Conservation (phyloP, 352 stramenopile genomes). For the Nothophytophthora sp. region DNA sequence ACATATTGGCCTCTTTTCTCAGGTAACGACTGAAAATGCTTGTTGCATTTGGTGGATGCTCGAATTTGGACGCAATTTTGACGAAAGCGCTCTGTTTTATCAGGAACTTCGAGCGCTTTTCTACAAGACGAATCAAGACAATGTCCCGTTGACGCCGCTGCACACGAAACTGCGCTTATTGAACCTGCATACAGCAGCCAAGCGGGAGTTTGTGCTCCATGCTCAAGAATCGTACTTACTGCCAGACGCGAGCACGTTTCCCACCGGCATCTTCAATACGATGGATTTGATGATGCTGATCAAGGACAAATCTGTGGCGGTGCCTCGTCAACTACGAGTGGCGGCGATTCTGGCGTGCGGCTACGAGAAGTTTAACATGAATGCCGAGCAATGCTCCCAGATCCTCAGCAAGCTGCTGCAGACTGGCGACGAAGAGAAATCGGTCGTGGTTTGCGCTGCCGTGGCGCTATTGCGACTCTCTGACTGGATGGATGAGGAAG, state of each 20-base stretch:
- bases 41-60: background rate
- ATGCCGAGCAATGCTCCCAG: slow-evolving; percentile 57
- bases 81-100: background rate
- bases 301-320: slow-evolving; percentile 59
- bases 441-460: slow-evolving; percentile 67
- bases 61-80: too few relatives aligned
- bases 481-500: slow-evolving; percentile 88
- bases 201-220: slow-evolving; percentile 64
- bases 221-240: slow-evolving; percentile 66
- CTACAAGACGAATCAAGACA: slow-evolving; percentile 56
- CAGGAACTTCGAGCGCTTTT: slow-evolving; percentile 80
- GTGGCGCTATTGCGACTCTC: slow-evolving; percentile 73
- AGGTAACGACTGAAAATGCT: slow-evolving; percentile 25
- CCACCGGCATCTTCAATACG: slow-evolving; percentile 71
- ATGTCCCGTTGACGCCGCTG: slow-evolving; percentile 45
- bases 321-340: slow-evolving; percentile 65
- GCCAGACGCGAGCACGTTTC: slow-evolving; percentile 51
- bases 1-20: slow-evolving; percentile 75
- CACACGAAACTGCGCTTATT: slow-evolving; percentile 78
- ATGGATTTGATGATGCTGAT: slow-evolving; percentile 88
- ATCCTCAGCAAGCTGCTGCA: slow-evolving; percentile 69
- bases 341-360: slow-evolving; percentile 77
- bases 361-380: slow-evolving; percentile 69
- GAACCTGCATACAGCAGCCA: slow-evolving; percentile 70
- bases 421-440: slow-evolving; percentile 63